Evolutionary conservation across 495 filamentous ascomycete genomes (phyloP), one percentile per base, ranked within the genome.

Genomic region (Penicillium coffeae): DNA sequence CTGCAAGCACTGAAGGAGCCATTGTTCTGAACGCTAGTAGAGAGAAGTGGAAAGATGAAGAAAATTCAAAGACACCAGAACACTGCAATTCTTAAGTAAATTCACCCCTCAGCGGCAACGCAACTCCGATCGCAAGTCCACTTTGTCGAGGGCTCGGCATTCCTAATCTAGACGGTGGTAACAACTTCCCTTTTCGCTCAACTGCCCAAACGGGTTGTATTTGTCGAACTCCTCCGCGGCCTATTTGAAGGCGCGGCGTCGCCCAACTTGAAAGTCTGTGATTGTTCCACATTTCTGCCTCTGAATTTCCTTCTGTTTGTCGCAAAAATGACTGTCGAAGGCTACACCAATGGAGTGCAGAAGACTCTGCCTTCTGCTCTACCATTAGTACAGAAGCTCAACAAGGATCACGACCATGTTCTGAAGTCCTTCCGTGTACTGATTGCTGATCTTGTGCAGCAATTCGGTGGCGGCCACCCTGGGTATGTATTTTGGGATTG

Each of bases 401-500:
- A 58, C 21, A 65, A 60, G 50, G 63, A 70, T 21, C 66, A 70
- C 60, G 69, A 77, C 36, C 53, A 65, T 16, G 76, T 80, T 0
- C 59, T 82, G 32, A 71, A 68, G 57, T 73, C 68, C 12, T 81
- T 80, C 52, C 68, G 79, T 21, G 51, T 71, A 34, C 63, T 83
- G 2, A 79, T 83, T 55, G 78, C 78, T 25, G 80, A 82, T 54
- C 68, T 83, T 1, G 80, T 76, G 59, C 66, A 82, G 57, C 78
- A 83, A 44, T 83, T 80, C 57, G 71, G 72, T 30, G 75, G 75
- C 32, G 80, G 79, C 3, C 79, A 83, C 53, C 78, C 78, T 10
- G 79, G 78, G 74, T 78, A 65, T 30, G 63, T 52, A n/a, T 43
- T 2, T 5, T 30, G 3, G 8, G 19, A 38, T 18, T 35, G 9